Evolutionary conservation across 495 filamentous ascomycete species (phyloP).

Genomic region (Oleoguttula mirabilis): DNA sequence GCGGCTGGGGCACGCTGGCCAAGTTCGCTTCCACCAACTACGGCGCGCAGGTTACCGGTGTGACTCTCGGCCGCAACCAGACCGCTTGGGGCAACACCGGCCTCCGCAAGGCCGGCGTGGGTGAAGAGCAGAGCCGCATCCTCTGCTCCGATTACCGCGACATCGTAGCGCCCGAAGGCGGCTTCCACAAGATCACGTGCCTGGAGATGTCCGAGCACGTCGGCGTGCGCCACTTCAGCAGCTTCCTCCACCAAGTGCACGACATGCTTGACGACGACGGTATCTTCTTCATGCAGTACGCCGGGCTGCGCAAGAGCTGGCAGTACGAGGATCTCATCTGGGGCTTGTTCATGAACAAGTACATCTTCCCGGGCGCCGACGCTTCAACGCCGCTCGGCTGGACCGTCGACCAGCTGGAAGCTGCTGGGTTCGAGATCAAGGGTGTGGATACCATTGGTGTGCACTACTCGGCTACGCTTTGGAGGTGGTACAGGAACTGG

Average conservation of each 20-base stretch:
- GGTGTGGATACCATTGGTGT: slow-evolving; percentile 77
- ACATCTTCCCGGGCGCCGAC: slow-evolving; percentile 81
- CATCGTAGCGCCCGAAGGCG: slow-evolving; percentile 53
- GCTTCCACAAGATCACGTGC: slow-evolving; percentile 75
- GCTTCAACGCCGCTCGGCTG: slow-evolving; percentile 69
- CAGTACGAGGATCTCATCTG: slow-evolving; percentile 83
- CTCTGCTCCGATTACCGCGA: slow-evolving; percentile 80
- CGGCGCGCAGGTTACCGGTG: slow-evolving; percentile 62
- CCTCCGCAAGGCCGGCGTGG: slow-evolving; percentile 53
- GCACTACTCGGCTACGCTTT: slow-evolving; percentile 93
- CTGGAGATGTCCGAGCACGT: slow-evolving; percentile 90
- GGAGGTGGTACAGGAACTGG: slow-evolving; percentile 99
- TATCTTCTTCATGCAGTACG: slow-evolving; percentile 71
- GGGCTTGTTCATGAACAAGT: slow-evolving; percentile 89
- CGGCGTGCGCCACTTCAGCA: slow-evolving; percentile 58
- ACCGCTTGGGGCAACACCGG: slow-evolving; percentile 72
- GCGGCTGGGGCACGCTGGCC: slow-evolving; percentile 78
- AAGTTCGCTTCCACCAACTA: slow-evolving; percentile 69
- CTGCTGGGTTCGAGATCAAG: slow-evolving; percentile 69
- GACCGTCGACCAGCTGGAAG: slow-evolving; percentile 57
- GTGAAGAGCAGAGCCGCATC: slow-evolving; percentile 60
- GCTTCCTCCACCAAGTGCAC: slow-evolving; percentile 60
- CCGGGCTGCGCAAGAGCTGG: slow-evolving; percentile 69
- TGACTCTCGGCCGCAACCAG: slow-evolving; percentile 74
- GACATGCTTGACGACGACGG: slow-evolving; percentile 85